Percentiles rank a stretch among this genome's conserved stretches.
These are phyloP conservation scores for Rhamnella rubrinervis DNA, from an alignment of 331 rosid genomes.

Conservation along the genomic window DNA sequence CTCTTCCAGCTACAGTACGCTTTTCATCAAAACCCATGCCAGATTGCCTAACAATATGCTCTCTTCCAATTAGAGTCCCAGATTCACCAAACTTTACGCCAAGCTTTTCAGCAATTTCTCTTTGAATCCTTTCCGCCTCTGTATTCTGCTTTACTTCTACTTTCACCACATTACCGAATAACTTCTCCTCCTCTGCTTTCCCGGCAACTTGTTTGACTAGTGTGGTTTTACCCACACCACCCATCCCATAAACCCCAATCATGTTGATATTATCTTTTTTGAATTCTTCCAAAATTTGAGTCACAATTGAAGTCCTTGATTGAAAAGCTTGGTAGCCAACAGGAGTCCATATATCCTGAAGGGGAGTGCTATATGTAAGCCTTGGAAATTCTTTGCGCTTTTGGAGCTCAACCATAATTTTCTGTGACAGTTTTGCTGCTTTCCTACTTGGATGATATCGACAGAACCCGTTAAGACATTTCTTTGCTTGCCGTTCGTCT, in stretches of 20 bases:
- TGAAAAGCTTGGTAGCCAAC: background rate
- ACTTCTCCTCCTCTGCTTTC: background rate
- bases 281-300: background rate
- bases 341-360: background rate
- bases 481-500: background rate
- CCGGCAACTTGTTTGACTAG: background rate
- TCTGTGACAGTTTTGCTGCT: background rate
- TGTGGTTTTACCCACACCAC: conserved; percentile 6
- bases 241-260: background rate
- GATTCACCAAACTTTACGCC: background rate
- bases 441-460: background rate
- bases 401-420: background rate
- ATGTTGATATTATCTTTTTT: background rate
- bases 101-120: background rate
- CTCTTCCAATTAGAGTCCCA: background rate
- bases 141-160: background rate
- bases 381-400: background rate
- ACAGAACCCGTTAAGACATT: background rate
- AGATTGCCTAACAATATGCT: no score
- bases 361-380: background rate
- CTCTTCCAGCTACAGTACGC: background rate
- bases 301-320: background rate
- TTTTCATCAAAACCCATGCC: no score
- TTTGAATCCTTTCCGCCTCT: background rate
- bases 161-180: background rate